Evolutionary conservation across 768 basidiomycete genomes (phyloP).

Genomic region (Ramaria rubella): DNA sequence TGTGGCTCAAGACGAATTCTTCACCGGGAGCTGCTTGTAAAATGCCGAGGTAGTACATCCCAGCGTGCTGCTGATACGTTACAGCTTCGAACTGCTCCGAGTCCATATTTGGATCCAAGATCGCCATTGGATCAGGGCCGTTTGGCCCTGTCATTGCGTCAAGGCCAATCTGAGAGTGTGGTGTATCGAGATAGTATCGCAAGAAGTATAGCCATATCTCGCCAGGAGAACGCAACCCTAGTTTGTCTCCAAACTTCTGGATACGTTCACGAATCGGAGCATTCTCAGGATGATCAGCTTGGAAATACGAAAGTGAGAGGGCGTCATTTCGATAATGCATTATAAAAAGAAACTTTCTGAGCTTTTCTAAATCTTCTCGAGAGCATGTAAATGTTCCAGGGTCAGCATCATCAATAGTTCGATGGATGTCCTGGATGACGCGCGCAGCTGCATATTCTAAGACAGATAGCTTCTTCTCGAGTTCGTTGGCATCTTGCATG

Average conservation of each 20-base stretch:
- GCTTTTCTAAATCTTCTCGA: slow-evolving; percentile 19
- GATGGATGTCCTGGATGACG: slow-evolving; percentile 18
- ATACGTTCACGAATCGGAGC: too few species aligned
- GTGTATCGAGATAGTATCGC: slow-evolving; percentile 27
- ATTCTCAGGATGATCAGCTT: too few species aligned
- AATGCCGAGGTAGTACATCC: slow-evolving; percentile 28
- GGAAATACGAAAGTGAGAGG: too few species aligned
- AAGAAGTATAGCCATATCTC: slow-evolving; percentile 29
- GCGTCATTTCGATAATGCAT: too few species aligned
- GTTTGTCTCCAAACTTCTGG: too few species aligned
- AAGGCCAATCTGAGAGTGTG: too few species aligned
- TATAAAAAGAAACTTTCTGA: too few species aligned
- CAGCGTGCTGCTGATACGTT: slow-evolving; percentile 24
- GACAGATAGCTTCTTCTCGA: slow-evolving; percentile 23
- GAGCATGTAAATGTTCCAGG: slow-evolving; percentile 20
- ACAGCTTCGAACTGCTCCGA: slow-evolving; percentile 18
- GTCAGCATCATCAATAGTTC: slow-evolving; percentile 7
- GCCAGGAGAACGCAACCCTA: slow-evolving; percentile 15
- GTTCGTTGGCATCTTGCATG: slow-evolving; percentile 19
- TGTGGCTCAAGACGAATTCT: slow-evolving; percentile 30
- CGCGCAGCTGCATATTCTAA: slow-evolving; percentile 25
- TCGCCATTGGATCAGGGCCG: not conserved
- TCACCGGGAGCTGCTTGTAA: slow-evolving; percentile 29
- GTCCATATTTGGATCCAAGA: too few species aligned
- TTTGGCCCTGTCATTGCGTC: too few species aligned